Evolutionary conservation across 306 rosid species (phyloP).

Genomic region (Gastrolobium bilobum): DNA sequence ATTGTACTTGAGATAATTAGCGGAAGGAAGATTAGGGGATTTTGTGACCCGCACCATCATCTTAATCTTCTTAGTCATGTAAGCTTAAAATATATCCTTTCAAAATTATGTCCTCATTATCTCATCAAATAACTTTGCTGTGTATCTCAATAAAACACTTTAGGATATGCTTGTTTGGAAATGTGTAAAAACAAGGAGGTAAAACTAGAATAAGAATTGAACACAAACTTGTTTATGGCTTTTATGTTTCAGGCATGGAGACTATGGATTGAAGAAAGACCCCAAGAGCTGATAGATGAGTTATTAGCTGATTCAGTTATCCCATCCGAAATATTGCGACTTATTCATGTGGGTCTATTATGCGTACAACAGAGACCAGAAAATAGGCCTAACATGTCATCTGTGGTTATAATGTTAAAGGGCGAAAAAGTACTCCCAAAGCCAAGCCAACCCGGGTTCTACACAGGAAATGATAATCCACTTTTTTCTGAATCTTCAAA

Average conservation of each 20-base stretch:
- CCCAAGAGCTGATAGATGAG: neutral
- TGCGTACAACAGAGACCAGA: slow-evolving; percentile 22
- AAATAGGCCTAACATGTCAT: neutral
- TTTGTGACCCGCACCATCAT: neutral
- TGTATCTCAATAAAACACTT: neutral
- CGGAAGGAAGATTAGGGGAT: neutral
- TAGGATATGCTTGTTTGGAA: neutral
- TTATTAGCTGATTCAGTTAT: neutral
- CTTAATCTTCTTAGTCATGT: slow-evolving; percentile 24
- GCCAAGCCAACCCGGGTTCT: neutral
- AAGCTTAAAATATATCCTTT: neutral
- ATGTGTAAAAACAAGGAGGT: neutral
- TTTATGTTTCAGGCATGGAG: slow-evolving; percentile 21
- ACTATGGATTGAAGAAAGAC: slow-evolving; percentile 27
- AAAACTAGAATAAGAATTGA: neutral
- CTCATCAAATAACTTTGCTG: neutral
- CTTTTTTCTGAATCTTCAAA: neutral
- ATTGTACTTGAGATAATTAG: slow-evolving; percentile 2
- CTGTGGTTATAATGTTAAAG: neutral
- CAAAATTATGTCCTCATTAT: neutral
- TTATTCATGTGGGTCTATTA: slow-evolving; percentile 17
- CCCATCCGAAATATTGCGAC: neutral
- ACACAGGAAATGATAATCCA: neutral
- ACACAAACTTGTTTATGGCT: neutral
- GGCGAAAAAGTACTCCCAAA: neutral